Percentiles rank a stretch among this genome's conserved stretches.
These are phyloP conservation scores for Recurvomyces mirabilis DNA, from an alignment of 495 filamentous ascomycete genomes.

Conservation along the genomic window DNA sequence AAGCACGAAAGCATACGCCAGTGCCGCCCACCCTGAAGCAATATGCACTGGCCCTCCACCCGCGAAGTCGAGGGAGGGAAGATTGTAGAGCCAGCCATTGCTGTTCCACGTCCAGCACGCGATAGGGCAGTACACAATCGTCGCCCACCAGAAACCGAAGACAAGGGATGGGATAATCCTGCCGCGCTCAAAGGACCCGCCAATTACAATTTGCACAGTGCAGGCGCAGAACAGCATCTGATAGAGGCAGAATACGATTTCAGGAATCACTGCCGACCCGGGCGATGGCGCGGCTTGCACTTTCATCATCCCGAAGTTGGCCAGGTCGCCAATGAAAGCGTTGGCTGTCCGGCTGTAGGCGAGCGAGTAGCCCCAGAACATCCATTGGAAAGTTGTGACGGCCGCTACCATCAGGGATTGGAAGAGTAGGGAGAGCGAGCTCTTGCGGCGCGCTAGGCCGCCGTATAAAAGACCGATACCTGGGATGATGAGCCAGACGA, in stretches of 20 bases:
- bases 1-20: constrained; percentile 46
- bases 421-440: constrained; percentile 44
- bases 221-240: constrained; percentile 48
- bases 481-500: constrained; percentile 46
- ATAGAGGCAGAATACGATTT: constrained; percentile 48
- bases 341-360: constrained; percentile 41
- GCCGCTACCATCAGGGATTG: constrained; percentile 41
- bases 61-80: constrained; percentile 45
- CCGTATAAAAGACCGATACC: constrained; percentile 49
- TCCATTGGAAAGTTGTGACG: constrained; percentile 42
- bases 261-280: constrained; percentile 37
- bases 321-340: constrained; percentile 44
- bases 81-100: constrained; percentile 46
- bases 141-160: constrained; percentile 49
- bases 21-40: constrained; percentile 41
- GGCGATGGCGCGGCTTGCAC: constrained; percentile 39
- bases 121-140: constrained; percentile 47
- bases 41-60: constrained; percentile 48
- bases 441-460: constrained; percentile 48
- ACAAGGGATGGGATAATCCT: constrained; percentile 44
- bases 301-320: constrained; percentile 44
- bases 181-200: constrained; percentile 45
- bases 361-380: constrained; percentile 49
- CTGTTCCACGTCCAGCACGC: constrained; percentile 53
- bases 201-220: constrained; percentile 42